Evolutionary conservation across 495 filamentous ascomycete species (phyloP).

Genomic region (Talaromyces stipitatus): DNA sequence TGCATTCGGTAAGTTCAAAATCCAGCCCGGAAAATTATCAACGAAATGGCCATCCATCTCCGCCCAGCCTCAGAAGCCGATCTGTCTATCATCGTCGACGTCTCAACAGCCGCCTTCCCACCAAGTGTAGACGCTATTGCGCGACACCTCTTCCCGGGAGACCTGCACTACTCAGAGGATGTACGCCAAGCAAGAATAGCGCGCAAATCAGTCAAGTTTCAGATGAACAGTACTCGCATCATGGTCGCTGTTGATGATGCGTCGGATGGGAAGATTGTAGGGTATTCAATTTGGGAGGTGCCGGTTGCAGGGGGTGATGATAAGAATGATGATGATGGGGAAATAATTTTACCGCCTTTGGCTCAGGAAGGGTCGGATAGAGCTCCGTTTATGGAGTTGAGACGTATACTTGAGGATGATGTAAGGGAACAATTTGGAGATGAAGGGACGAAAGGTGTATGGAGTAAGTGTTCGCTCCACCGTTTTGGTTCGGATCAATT

Average conservation of each 20-base stretch:
- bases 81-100: neutral
- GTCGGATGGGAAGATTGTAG: neutral
- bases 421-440: neutral
- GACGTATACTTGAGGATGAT: neutral
- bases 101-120: neutral
- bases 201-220: neutral
- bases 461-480: neutral
- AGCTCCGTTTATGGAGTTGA: neutral
- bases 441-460: neutral
- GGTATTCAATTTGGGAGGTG: neutral
- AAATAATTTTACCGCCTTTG: neutral
- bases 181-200: neutral
- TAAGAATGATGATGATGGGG: neutral
- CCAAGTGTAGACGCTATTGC: neutral
- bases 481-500: neutral
- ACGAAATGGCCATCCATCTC: neutral
- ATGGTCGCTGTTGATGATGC: neutral
- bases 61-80: neutral
- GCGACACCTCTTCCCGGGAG: neutral
- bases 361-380: neutral
- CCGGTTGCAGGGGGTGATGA: neutral
- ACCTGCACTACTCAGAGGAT: neutral
- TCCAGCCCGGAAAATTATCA: neutral
- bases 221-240: neutral
- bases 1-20: too few species aligned